Percentiles rank a stretch among this genome's conserved stretches.
Conservation (phyloP, 176 grass and related monocot genomes). For the Leersia perrieri region DNA sequence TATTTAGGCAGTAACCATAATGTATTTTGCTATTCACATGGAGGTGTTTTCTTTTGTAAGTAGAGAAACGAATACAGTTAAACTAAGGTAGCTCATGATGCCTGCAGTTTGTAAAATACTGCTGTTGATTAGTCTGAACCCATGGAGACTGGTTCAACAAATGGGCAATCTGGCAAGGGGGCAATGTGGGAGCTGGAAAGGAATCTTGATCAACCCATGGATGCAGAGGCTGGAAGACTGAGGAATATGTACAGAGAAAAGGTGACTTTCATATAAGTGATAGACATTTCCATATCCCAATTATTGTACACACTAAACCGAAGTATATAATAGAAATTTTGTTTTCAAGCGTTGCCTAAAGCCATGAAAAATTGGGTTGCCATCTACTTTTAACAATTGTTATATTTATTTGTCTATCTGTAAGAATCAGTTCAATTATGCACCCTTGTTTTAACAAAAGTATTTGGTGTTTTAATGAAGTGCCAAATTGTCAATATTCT, state of each 20-base stretch:
- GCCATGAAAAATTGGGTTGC: background rate
- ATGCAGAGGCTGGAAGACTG: constrained; percentile 66
- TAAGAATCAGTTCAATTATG: background rate
- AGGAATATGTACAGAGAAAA: constrained; percentile 83
- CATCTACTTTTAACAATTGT: background rate
- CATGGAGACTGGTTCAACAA: constrained; percentile 55
- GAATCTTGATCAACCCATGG: constrained; percentile 90
- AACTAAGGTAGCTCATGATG: constrained; percentile 14
- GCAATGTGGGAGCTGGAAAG: constrained; percentile 80
- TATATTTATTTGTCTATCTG: background rate
- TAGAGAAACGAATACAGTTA: background rate
- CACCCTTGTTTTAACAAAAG: background rate
- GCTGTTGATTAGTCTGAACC: background rate
- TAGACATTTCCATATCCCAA: background rate
- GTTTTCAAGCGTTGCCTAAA: background rate
- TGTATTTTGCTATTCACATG: background rate
- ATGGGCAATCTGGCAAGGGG: constrained; percentile 50
- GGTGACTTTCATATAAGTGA: constrained; percentile 33
- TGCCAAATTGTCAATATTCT: background rate
- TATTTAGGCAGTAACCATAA: background rate
- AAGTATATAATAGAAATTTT: background rate
- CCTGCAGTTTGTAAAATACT: constrained; percentile 13
- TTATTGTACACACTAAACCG: background rate
- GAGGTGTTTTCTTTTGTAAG: background rate
- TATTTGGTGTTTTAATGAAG: background rate